Conservation (phyloP, 495 filamentous ascomycete genomes). For the Neurospora sp. region DNA sequence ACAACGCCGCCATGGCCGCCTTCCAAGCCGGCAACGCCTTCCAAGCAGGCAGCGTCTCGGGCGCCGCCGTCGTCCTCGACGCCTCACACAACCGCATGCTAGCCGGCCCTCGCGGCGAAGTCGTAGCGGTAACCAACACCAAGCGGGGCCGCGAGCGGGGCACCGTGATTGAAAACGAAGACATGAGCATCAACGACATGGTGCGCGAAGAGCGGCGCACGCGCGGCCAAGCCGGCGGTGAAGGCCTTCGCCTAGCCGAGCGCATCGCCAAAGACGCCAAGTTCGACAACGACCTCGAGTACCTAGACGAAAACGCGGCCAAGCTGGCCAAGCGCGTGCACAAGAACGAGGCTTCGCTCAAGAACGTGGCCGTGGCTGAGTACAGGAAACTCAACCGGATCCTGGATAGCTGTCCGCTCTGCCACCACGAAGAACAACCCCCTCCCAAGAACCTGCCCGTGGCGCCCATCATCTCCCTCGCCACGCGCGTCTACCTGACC, state of each 20-base stretch:
- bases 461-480: conserved; percentile 83
- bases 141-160: conserved; percentile 74
- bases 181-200: conserved; percentile 96
- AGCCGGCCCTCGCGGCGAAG: conserved; percentile 63
- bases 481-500: conserved; percentile 77
- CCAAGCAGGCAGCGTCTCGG: neutral
- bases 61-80: conserved; percentile 65
- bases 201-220: conserved; percentile 82
- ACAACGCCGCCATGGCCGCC: conserved; percentile 61
- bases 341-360: conserved; percentile 79
- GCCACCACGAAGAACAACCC: conserved; percentile 81
- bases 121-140: conserved; percentile 55
- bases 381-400: conserved; percentile 85
- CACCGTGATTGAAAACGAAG: conserved; percentile 76
- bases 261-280: conserved; percentile 86
- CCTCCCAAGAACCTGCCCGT: conserved; percentile 52
- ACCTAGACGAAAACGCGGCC: conserved; percentile 91
- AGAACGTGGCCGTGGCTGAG: conserved; percentile 76
- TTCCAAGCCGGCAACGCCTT: conserved; percentile 35
- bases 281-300: conserved; percentile 89
- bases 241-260: conserved; percentile 74
- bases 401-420: conserved; percentile 81
- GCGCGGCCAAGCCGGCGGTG: conserved; percentile 66
- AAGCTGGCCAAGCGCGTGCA: conserved; percentile 86
- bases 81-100: conserved; percentile 86